These are phyloP conservation scores for Biancaea sappan DNA, from an alignment of 306 rosid species.

Conservation along the genomic window DNA sequence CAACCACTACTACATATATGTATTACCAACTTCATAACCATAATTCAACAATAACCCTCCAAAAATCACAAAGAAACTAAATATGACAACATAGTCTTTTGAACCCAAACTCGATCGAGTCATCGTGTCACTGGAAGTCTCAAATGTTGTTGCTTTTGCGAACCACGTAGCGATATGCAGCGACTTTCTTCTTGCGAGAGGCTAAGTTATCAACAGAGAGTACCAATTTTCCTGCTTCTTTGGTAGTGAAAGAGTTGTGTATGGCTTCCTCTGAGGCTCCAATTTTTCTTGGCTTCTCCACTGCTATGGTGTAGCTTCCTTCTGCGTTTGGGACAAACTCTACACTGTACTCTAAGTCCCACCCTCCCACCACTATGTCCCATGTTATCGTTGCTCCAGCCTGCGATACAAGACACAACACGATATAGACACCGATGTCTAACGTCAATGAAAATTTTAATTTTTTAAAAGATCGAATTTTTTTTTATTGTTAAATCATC, in stretches of 20 bases:
- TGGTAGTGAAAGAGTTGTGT: slow-evolving; percentile 67
- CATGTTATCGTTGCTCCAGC: slow-evolving; percentile 79
- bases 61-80: too few relatives aligned
- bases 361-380: slow-evolving; percentile 94
- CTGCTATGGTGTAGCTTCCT: slow-evolving; percentile 75
- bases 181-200: slow-evolving; percentile 78
- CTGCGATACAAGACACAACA: slow-evolving; percentile 39
- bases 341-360: slow-evolving; percentile 90
- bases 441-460: too few relatives aligned
- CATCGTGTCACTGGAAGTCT: too few relatives aligned
- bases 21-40: too few relatives aligned
- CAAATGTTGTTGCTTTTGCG: slow-evolving; percentile 49
- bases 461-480: too few relatives aligned
- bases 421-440: too few relatives aligned
- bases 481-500: too few relatives aligned
- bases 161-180: slow-evolving; percentile 84
- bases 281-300: slow-evolving; percentile 71
- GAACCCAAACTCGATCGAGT: too few relatives aligned
- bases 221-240: slow-evolving; percentile 74
- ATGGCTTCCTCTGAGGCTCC: slow-evolving; percentile 71
- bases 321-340: slow-evolving; percentile 72
- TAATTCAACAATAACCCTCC: too few relatives aligned
- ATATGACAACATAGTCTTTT: too few relatives aligned
- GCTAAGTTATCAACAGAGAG: slow-evolving; percentile 86
- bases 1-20: background rate